Evolutionary conservation across 176 grass and related monocot species (phyloP).

Genomic region (Hordeum marinum): DNA sequence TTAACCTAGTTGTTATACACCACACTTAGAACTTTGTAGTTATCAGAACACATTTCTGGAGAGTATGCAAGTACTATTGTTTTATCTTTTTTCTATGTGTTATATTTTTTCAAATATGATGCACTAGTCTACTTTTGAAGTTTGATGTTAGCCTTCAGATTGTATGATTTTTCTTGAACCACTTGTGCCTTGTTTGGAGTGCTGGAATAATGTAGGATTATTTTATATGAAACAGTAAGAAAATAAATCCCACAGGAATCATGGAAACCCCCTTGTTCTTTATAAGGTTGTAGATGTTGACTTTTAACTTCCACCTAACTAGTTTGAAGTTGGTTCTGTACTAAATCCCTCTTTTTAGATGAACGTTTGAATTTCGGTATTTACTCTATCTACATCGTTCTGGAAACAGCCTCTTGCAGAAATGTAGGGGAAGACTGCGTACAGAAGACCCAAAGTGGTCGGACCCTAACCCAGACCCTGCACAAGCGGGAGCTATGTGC

Average conservation of each 20-base stretch:
- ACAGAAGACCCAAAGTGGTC: too few species aligned
- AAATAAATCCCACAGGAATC: not conserved
- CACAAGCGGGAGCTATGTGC: too few species aligned
- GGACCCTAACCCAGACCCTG: too few species aligned
- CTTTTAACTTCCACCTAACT: not conserved
- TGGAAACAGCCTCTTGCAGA: too few species aligned
- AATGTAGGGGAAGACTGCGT: too few species aligned
- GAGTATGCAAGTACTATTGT: constrained; percentile 5
- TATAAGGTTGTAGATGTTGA: not conserved
- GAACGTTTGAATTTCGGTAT: not conserved
- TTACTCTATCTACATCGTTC: not conserved
- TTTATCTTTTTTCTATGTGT: not conserved
- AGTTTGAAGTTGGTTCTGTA: not conserved
- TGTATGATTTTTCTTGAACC: not conserved
- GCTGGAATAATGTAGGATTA: not conserved
- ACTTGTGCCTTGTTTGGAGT: not conserved
- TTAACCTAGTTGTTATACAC: not conserved
- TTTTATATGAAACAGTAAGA: not conserved
- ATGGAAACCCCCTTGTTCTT: not conserved
- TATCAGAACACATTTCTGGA: not conserved
- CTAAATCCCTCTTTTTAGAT: not conserved
- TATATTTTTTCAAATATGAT: not conserved
- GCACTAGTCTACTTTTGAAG: not conserved
- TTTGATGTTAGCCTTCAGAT: not conserved
- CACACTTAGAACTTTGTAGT: not conserved